These are phyloP conservation scores for Parathielavia hyrcaniae DNA, from an alignment of 495 filamentous ascomycete genomes.

Conservation along the genomic window DNA sequence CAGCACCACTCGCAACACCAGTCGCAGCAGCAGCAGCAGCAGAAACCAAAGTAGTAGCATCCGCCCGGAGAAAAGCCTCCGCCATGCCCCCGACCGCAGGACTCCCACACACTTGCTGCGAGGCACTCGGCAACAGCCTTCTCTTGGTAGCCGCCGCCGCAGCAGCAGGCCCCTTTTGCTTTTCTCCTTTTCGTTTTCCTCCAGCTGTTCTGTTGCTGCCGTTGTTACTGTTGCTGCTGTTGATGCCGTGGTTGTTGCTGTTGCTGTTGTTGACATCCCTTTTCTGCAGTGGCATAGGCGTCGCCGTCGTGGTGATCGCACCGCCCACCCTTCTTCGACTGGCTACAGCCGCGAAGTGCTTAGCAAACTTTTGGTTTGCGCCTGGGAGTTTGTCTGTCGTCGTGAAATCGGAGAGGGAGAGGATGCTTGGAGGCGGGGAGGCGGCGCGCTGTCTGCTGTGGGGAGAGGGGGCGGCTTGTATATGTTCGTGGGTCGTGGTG, in stretches of 20 bases:
- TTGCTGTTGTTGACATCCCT: neutral
- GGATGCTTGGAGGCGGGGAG: conserved; percentile 28
- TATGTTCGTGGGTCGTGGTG: neutral
- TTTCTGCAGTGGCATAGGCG: neutral
- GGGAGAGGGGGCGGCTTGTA: neutral
- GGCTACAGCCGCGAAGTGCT: conserved; percentile 37
- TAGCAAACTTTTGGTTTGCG: conserved; percentile 24
- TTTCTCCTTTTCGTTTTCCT: neutral
- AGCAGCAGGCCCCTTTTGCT: neutral
- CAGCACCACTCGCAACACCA: neutral
- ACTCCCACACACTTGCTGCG: conserved; percentile 35
- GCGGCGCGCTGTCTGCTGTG: neutral
- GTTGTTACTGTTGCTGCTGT: neutral
- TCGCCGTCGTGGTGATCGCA: too few species aligned
- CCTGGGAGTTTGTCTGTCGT: conserved; percentile 8
- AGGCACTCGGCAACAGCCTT: conserved; percentile 36
- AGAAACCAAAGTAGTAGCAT: neutral
- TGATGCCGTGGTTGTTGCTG: neutral
- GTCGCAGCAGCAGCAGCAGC: neutral
- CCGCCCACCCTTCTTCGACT: conserved; percentile 8
- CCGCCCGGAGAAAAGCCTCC: conserved; percentile 32
- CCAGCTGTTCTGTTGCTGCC: neutral
- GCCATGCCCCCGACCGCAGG: conserved; percentile 41
- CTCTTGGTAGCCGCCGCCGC: neutral
- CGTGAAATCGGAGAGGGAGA: neutral